Evolutionary conservation across 148 eudicot species (phyloP), one percentile per base, ranked within the genome.

Genomic region (Rhododendron vialii): DNA sequence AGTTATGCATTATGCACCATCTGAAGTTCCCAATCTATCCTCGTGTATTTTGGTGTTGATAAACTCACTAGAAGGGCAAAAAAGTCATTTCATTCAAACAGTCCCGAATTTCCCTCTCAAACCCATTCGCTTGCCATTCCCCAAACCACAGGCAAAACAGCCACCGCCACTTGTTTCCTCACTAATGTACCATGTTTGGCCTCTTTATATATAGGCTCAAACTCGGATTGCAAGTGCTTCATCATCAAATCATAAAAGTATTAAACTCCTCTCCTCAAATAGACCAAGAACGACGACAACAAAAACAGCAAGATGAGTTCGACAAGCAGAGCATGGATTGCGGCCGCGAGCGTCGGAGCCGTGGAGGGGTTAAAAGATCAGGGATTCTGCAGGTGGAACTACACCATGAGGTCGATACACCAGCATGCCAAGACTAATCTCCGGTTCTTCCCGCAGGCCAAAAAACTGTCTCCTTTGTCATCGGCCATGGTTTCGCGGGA

Each of bases 311-410:
- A 74, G 47, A 45, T 36, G 26, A 41, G 36, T 3, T 28, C 75
- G 45, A 43, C 6, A 43, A 47, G 57, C 59, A 79, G 82, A 26
- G 82, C 55, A 45, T 48, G 59, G 82, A 48, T 79, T 26, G 82
- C 7, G 22, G 91, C 89, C 8, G 90, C 84, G 0, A 76, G 87
- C 74, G 82, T 88, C 17, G 88, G 88, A 17, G 63, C 83, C 20
- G 88, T 90, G 67, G 89, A 86, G 84, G 88, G 85, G 0, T 71
- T 88, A 41, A 90, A 88, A 76, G 91, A 90, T 82, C 91, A 90
- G 36, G 87, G 91, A 0, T 74, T 90, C 3, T 75, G 85, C 33
- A 86, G 91, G 63, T 89, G 91, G 91, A 87, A 86, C 50, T 83
- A 89, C 85, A 76, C 89, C 30, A 20, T 87, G 6, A 86, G 88